phyloP scores from a whole-genome alignment of 2,329 filamentous ascomycete genomes.

The Dothideomycetes sp. region DNA sequence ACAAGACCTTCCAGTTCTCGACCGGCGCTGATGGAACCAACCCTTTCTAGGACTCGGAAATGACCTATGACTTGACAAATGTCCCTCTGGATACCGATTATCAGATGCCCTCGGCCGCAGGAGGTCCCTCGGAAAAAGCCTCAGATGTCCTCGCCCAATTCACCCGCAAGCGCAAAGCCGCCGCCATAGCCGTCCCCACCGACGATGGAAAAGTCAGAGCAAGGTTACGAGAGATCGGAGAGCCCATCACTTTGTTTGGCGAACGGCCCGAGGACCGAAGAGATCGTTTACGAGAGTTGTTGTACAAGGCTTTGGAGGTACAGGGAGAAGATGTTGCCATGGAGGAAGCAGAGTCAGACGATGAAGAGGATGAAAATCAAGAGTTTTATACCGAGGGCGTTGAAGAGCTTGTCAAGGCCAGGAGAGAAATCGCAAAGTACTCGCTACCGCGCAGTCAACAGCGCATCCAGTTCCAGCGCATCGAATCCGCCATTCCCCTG shows the following conservation, averaged over 20 bases:
- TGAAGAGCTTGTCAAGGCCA: slow-evolving; percentile 62
- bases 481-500: slow-evolving; percentile 73
- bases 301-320: slow-evolving; percentile 60
- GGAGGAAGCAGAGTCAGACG: slow-evolving; percentile 40
- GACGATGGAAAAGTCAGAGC: slow-evolving; percentile 80
- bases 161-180: slow-evolving; percentile 79
- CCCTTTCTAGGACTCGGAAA: slow-evolving; percentile 13
- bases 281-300: slow-evolving; percentile 73
- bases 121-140: slow-evolving; percentile 69
- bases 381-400: slow-evolving; percentile 91
- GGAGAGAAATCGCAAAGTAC: slow-evolving; percentile 70
- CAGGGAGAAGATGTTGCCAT: slow-evolving; percentile 46
- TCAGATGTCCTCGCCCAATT: slow-evolving; percentile 82
- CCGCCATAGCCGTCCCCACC: slow-evolving; percentile 83
- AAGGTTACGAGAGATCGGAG: slow-evolving; percentile 73
- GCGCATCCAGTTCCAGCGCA: slow-evolving; percentile 66
- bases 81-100: slow-evolving; percentile 66
- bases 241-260: slow-evolving; percentile 90
- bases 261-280: slow-evolving; percentile 78
- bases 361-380: slow-evolving; percentile 65
- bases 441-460: slow-evolving; percentile 74
- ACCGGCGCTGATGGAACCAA: background rate
- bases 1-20: slow-evolving; percentile 22
- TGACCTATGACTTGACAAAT: slow-evolving; percentile 17
- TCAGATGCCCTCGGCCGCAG: slow-evolving; percentile 59